Base-by-base conservation (phyloP, 371 early-diverging fungal species). In the Coemansia sp. region DNA sequence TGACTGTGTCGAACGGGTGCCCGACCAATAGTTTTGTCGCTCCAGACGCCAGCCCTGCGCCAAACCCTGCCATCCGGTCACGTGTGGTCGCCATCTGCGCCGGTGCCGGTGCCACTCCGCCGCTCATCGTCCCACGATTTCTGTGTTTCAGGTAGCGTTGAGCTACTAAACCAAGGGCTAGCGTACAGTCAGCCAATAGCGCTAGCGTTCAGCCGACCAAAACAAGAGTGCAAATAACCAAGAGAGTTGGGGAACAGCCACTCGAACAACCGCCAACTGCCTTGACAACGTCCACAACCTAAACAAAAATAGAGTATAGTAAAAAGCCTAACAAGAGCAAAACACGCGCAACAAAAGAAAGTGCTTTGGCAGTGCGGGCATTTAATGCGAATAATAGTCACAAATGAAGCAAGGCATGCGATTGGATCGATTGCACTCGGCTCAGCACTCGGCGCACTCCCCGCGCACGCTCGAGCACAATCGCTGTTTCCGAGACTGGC, bases 1-100 rank as follows among this genome's bases (percentile, higher is more conserved):
- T 91, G 71, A 91, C 82, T 0, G 90, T 90, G 73, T 91, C 91
- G 84, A 91, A 91, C 17, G 92, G 92, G 70, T 93, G 92, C 4
- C 93, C 93, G 9, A 93, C 91, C 40, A 83, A 82, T 49, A 92
- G 75, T 69, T 93, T 93, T 12, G 92, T 92, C 13, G 90, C 85
- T 12, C 93, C 93, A 2, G 92, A 91, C 2, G 88, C 87, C 29
- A 91, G 82, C 36, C 92, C 93, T 6, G 90, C 91, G 15, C 87
- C 82, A 73, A 91, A 93, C 2, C 92, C 92, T 41, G 87, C 86
- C 48, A 86, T 58, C 44, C 86, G 85, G 62, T 90, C 89, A 44
- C 83, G 83, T 66, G 58, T 13, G 1, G 71, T 77, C 15, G 80
- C 81, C 70, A 76, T 76, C 40, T 70, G 71, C 28, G 53, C 52